Base-by-base conservation (phyloP, 805 yeast species). In the Barnettozyma siamensis region DNA sequence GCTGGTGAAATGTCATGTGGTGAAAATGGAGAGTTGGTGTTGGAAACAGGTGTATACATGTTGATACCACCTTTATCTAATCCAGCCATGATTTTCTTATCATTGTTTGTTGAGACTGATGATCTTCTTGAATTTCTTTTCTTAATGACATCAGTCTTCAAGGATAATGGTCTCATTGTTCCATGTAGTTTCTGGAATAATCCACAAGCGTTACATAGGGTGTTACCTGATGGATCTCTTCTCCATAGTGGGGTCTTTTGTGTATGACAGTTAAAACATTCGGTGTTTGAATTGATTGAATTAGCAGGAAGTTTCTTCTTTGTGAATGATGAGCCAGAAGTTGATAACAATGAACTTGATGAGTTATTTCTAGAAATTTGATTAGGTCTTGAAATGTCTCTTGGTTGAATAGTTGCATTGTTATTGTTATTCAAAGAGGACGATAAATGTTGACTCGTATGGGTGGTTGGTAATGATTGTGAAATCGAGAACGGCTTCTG, bases 201-300 rank as follows among this genome's bases (percentile, higher is more conserved):
- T 0, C 98, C 98, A 65, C 98, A 89, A 0, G 98, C 98, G 61
- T 89, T 89, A 63, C 98, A 89, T 46, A 91, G 66, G 0, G 96
- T 93, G 54, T 85, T 81, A 1, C 97, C 97, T 44, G 79, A 80
- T 0, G 95, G 84, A 55, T 88, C 88, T 41, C 96, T 72, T 52
- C 98, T 70, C 98, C 98, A 91, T 21, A 91, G 61, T 2, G 98
- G 98, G 0, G 98, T 89, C 10, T 91, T 88, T 48, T 72, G 76
- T 0, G 98, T 89, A 49, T 80, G 81, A 62, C 98, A 89, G 62
- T 89, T 91, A 18, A 89, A 78, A 62, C 98, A 89, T 34, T 66
- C 67, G 2, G 67, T 69, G 23, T 41, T 49, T 8, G 40, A 24
- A 29, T 37, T 46, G 16, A 31, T 39, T 3, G 55, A 48, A 12